Evolutionary conservation across 257 asterid species (phyloP), one percentile per base, ranked within the genome.

Genomic region (Penstemon davidsonii): DNA sequence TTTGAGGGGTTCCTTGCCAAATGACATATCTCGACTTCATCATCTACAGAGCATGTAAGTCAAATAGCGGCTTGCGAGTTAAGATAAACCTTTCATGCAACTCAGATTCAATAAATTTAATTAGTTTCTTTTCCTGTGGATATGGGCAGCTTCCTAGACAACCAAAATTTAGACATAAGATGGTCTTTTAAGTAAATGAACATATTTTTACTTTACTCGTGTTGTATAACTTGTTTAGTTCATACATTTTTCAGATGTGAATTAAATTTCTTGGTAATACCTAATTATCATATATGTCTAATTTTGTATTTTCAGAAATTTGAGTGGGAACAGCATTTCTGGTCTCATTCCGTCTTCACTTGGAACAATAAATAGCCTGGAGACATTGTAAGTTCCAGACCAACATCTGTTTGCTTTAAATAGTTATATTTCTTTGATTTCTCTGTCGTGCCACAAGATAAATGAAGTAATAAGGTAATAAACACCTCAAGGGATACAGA

Each of bases 21-120:
- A 76, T 49, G 95, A 84, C 46, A 79, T 91, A 68, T 89, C 96
- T 60, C 80, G 73, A 53, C 87, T 94, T 80, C 87, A 46, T 62
- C 92, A 94, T 81, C 98, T 94, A 59, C 99, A 88, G 73, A 91
- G 84, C 98, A 84, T 94, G 99, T 91, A 85, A 88, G 95, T 86
- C 73, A 55, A 73, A 69, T 46, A 44, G 33, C 2, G 33, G 33
- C 33, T 25, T 25, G 33, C 33, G 33, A 25, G 2, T 25, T 25
- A 25, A 25, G 33, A 25, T 25, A 25, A 55, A 63, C 60, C 10
- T 43, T 41, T 40, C 36, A 46, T 36, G 73, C 71, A 50, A 25
- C 2, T 15, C 18, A 15, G 18, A 25, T 25, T 25, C 33, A 25
- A 2, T 25, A 25, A 15, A 15, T 15, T 15, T 15, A 15, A 15